A percentile compares a stretch with the other conserved stretches of the same genome.
Evolutionary conservation across 768 basidiomycete species (phyloP).

Genomic region (Hysterangium stoloniferum): DNA sequence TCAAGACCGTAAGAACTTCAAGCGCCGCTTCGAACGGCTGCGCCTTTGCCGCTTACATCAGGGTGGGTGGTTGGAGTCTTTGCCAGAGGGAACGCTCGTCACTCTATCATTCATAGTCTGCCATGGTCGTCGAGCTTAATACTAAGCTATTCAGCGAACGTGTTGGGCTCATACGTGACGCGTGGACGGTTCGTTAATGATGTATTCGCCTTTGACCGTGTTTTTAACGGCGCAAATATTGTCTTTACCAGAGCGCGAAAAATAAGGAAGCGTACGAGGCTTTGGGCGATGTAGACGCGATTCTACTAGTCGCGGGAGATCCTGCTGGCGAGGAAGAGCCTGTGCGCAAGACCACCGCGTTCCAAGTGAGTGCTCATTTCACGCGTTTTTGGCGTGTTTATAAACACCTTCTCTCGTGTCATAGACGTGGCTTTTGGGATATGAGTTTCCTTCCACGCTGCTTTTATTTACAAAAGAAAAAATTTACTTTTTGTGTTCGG

Average conservation of each 20-base stretch:
- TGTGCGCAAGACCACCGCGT: constrained; percentile 83
- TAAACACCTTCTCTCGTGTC: constrained; percentile 3
- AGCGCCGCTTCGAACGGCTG: too few species aligned
- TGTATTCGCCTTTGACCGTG: not conserved
- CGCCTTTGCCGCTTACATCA: too few species aligned
- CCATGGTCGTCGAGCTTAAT: constrained; percentile 70
- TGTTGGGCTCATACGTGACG: constrained; percentile 48
- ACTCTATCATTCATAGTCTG: constrained; percentile 15
- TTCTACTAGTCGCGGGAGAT: constrained; percentile 70
- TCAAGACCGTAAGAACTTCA: too few species aligned
- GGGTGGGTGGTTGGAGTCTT: too few species aligned
- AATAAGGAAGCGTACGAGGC: constrained; percentile 66
- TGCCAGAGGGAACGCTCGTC: too few species aligned
- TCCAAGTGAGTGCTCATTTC: constrained; percentile 62
- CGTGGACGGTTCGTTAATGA: constrained; percentile 48
- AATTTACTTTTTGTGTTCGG: constrained; percentile 74
- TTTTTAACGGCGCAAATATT: constrained; percentile 14
- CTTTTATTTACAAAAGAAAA: constrained; percentile 75
- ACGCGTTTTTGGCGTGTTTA: constrained; percentile 7
- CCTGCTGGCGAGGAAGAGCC: constrained; percentile 80
- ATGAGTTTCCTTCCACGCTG: constrained; percentile 94
- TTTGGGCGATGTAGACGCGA: constrained; percentile 59
- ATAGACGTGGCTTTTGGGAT: constrained; percentile 94
- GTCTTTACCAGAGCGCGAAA: constrained; percentile 42
- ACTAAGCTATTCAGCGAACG: constrained; percentile 42